Percentiles rank a stretch among this genome's conserved stretches.
phyloP scores from a whole-genome alignment of 768 basidiomycete species.

The Boletus reticuloceps region DNA sequence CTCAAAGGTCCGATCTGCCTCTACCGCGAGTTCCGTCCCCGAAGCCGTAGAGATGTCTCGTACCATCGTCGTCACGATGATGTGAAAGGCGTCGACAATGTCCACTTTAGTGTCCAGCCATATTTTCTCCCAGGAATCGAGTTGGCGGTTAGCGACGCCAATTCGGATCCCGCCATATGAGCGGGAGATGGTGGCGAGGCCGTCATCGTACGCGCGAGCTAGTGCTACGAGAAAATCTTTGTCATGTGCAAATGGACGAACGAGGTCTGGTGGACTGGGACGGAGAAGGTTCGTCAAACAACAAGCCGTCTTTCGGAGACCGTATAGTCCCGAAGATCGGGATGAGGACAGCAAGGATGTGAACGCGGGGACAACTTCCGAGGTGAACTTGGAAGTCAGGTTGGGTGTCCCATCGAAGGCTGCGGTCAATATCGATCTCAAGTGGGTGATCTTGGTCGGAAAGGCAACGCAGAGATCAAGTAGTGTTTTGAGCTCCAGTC shows the following conservation, averaged over 20 bases:
- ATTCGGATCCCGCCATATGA: constrained; percentile 57
- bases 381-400: constrained; percentile 33
- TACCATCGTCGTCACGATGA: constrained; percentile 50
- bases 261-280: constrained; percentile 45
- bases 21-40: constrained; percentile 41
- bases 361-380: constrained; percentile 57
- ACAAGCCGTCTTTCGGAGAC: constrained; percentile 60
- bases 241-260: constrained; percentile 51
- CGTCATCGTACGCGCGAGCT: constrained; percentile 58
- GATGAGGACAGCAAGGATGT: constrained; percentile 44
- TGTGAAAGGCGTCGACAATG: constrained; percentile 66
- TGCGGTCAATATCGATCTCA: constrained; percentile 43
- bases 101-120: constrained; percentile 75
- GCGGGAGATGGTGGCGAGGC: constrained; percentile 51
- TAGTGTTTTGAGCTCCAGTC: constrained; percentile 51
- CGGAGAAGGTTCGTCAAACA: constrained; percentile 55
- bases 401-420: constrained; percentile 36
- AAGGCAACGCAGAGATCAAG: constrained; percentile 65
- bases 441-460: constrained; percentile 41
- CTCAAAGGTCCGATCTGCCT: constrained; percentile 55
- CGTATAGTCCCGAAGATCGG: constrained; percentile 52
- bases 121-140: constrained; percentile 67
- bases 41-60: constrained; percentile 44
- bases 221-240: constrained; percentile 54
- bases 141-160: constrained; percentile 26